Evolutionary conservation across 148 eudicot species (phyloP).

Genomic region (Dysphania ambrosioides): DNA sequence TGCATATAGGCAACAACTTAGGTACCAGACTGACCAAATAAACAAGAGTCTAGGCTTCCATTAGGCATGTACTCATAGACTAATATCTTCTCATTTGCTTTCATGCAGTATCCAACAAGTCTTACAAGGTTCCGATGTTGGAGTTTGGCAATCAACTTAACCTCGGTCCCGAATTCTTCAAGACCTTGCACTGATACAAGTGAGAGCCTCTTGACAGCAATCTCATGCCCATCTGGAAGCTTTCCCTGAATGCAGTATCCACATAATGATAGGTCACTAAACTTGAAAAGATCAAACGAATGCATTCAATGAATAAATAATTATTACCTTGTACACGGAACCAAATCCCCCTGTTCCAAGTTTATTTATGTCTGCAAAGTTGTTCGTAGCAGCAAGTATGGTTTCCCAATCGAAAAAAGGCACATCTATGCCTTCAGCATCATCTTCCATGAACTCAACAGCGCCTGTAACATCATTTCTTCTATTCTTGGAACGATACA

Average conservation of each 20-base stretch:
- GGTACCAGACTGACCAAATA: constrained; percentile 33
- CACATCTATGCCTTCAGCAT: constrained; percentile 20
- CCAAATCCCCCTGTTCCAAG: constrained; percentile 34
- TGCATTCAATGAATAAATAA: neutral
- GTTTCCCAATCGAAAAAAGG: constrained; percentile 27
- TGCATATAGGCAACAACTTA: no score
- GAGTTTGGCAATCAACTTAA: constrained; percentile 29
- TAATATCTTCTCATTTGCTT: constrained; percentile 30
- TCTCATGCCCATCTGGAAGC: constrained; percentile 21
- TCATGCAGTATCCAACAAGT: constrained; percentile 26
- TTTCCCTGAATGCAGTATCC: constrained; percentile 20
- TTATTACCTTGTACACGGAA: constrained; percentile 25
- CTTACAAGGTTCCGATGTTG: constrained; percentile 34
- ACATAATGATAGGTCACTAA: neutral
- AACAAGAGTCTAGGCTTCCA: constrained; percentile 31
- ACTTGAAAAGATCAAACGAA: neutral
- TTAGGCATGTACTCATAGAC: constrained; percentile 31
- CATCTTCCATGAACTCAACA: constrained; percentile 16
- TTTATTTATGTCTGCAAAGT: constrained; percentile 23
- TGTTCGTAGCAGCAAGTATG: constrained; percentile 28
- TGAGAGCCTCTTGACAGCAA: constrained; percentile 32
- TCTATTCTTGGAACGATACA: neutral
- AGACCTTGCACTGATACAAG: constrained; percentile 24
- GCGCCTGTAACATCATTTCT: constrained; percentile 18
- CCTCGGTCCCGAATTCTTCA: constrained; percentile 30